A percentile compares a stretch with the other conserved stretches of the same genome.
These are phyloP conservation scores for Hypoxylon trugodes DNA, from an alignment of 495 filamentous ascomycete species.

Conservation along the genomic window DNA sequence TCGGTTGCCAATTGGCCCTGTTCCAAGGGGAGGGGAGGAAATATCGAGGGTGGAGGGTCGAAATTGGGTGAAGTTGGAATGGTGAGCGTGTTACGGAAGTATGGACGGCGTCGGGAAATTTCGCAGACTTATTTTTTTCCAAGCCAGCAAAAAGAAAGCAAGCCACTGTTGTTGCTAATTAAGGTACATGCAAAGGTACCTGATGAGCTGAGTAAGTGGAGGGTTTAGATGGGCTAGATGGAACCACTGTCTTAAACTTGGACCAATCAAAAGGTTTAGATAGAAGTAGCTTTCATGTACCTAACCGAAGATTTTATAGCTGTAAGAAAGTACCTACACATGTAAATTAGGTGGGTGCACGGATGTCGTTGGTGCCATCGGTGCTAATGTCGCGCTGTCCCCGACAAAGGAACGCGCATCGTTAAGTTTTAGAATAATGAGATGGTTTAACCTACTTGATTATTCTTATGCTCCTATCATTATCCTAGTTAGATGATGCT, in stretches of 20 bases:
- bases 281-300: neutral
- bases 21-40: slow-evolving; percentile 31
- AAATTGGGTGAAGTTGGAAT: slow-evolving; percentile 24
- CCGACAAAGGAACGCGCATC: slow-evolving; percentile 36
- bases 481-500: too few species aligned
- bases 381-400: slow-evolving; percentile 24
- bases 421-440: too few species aligned
- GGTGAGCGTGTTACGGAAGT: slow-evolving; percentile 27
- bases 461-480: neutral
- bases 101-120: slow-evolving; percentile 41
- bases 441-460: too few species aligned
- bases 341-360: slow-evolving; percentile 15
- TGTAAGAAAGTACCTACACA: slow-evolving; percentile 8
- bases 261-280: neutral
- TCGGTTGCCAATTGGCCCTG: slow-evolving; percentile 41
- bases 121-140: slow-evolving; percentile 36
- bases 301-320: neutral
- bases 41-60: slow-evolving; percentile 31
- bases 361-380: too few species aligned
- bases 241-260: neutral
- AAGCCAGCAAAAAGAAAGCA: neutral
- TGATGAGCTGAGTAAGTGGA: slow-evolving; percentile 12
- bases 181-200: slow-evolving; percentile 5
- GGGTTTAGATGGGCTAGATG: neutral
- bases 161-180: slow-evolving; percentile 3